A percentile compares a stretch with the other conserved stretches of the same genome.
phyloP scores from a whole-genome alignment of 2,329 filamentous ascomycete species.

The Teratosphaeria pseudoeucalypti region DNA sequence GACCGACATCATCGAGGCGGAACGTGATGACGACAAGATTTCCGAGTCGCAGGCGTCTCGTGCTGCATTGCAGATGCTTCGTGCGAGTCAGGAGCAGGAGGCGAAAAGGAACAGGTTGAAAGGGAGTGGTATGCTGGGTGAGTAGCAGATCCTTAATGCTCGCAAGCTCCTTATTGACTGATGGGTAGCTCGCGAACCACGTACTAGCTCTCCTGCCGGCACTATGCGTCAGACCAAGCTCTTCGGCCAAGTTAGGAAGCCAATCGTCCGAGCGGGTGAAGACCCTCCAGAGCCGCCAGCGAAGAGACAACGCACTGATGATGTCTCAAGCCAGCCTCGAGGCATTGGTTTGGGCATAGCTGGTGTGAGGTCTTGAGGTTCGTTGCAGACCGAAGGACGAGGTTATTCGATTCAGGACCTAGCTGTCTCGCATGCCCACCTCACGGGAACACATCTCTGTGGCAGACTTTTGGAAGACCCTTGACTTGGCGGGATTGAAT shows the following conservation, averaged over 20 bases:
- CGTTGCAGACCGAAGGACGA: neutral
- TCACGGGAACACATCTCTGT: neutral
- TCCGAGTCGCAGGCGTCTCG: constrained; percentile 69
- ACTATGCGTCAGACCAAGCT: constrained; percentile 49
- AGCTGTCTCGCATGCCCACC: neutral
- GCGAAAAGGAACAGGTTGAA: constrained; percentile 27
- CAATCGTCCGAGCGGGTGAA: constrained; percentile 27
- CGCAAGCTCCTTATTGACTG: neutral
- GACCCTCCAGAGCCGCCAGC: constrained; percentile 20
- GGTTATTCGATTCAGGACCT: neutral
- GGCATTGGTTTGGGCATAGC: constrained; percentile 20
- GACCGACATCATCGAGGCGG: constrained; percentile 50
- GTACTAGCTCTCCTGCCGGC: neutral
- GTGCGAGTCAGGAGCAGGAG: constrained; percentile 36
- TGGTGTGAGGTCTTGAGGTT: constrained; percentile 11
- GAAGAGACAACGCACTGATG: constrained; percentile 43
- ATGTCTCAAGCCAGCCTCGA: constrained; percentile 15
- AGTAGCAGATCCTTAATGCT: neutral
- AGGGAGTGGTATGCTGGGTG: constrained; percentile 21
- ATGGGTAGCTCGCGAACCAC: neutral
- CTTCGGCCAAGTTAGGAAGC: constrained; percentile 52
- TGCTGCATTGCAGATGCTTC: constrained; percentile 54
- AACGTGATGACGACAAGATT: constrained; percentile 47
- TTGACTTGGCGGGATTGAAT: no score
- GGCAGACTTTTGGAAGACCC: no score